Percentiles rank a stretch among this genome's conserved stretches.
Evolutionary conservation across 169 alveolate species (phyloP).

Genomic region (Cryptosporidium felis): DNA sequence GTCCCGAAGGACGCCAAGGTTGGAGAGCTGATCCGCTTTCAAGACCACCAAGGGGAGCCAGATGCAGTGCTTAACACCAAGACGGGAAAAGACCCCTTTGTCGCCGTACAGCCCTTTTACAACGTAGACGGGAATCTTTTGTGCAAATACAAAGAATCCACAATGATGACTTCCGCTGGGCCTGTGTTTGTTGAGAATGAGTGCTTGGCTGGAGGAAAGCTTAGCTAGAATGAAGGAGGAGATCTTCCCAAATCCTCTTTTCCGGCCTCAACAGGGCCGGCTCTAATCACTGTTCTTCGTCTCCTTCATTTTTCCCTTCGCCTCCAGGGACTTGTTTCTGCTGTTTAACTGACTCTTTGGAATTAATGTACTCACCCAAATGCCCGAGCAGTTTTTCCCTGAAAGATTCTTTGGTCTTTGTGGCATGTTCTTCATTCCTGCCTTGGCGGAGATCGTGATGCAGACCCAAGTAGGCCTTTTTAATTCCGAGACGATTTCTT

Average conservation of each 20-base stretch:
- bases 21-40: constrained; percentile 76
- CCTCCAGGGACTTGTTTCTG: no score
- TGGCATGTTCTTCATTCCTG: background rate
- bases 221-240: background rate
- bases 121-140: constrained; percentile 1
- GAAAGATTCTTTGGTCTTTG: no score
- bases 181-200: constrained; percentile 54
- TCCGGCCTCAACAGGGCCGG: no score
- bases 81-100: constrained; percentile 81
- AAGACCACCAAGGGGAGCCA: constrained; percentile 79
- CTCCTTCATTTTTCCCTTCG: no score
- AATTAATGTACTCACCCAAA: no score
- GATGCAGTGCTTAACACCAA: constrained; percentile 78
- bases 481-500: background rate
- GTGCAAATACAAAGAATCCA: constrained; percentile 46
- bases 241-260: no score
- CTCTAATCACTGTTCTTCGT: background rate
- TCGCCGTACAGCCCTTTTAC: constrained; percentile 75
- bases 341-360: no score
- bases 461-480: constrained; percentile 7
- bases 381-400: no score
- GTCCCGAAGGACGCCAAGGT: constrained; percentile 71
- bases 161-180: constrained; percentile 58
- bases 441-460: background rate
- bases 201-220: background rate